Percentiles rank a stretch among this genome's conserved stretches.
These are phyloP conservation scores for Tetracladium maxilliforme DNA, from an alignment of 2,329 filamentous ascomycete species.

Conservation along the genomic window DNA sequence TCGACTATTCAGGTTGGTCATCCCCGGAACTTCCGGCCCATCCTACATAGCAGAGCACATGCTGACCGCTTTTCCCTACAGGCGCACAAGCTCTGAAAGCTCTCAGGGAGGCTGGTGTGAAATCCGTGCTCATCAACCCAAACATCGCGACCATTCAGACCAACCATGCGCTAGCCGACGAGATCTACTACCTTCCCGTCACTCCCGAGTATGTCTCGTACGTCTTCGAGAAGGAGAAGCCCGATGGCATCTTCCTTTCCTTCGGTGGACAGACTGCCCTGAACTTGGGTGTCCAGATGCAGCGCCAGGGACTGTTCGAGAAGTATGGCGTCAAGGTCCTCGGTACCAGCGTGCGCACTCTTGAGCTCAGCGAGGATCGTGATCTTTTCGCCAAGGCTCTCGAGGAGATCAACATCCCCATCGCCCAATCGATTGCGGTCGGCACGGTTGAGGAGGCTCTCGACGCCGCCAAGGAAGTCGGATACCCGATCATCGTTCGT, in stretches of 20 bases:
- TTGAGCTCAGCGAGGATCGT: slow-evolving; percentile 90
- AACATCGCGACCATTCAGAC: slow-evolving; percentile 99
- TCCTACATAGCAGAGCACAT: no score
- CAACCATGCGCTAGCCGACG: slow-evolving; percentile 87
- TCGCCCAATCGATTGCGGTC: slow-evolving; percentile 90
- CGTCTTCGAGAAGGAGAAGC: slow-evolving; percentile 90
- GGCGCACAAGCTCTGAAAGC: slow-evolving; percentile 94
- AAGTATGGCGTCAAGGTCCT: slow-evolving; percentile 92
- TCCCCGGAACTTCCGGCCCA: no score
- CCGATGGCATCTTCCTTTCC: slow-evolving; percentile 92
- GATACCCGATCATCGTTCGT: slow-evolving; percentile 95
- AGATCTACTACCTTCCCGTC: slow-evolving; percentile 96
- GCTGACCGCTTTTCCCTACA: slow-evolving; percentile 21
- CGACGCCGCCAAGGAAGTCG: slow-evolving; percentile 70
- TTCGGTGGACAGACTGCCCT: slow-evolving; percentile 96
- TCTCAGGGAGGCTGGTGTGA: slow-evolving; percentile 84
- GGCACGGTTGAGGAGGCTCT: slow-evolving; percentile 84
- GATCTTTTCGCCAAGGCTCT: slow-evolving; percentile 92
- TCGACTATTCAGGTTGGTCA: slow-evolving; percentile 93
- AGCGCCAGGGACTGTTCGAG: slow-evolving; percentile 88
- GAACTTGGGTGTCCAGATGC: slow-evolving; percentile 94
- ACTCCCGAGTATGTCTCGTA: slow-evolving; percentile 96
- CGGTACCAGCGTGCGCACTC: slow-evolving; percentile 84
- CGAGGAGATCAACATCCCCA: slow-evolving; percentile 94
- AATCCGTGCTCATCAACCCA: slow-evolving; percentile 89